Base-by-base conservation (phyloP, 352 stramenopile genomes). In the Phytophthora megakarya region DNA sequence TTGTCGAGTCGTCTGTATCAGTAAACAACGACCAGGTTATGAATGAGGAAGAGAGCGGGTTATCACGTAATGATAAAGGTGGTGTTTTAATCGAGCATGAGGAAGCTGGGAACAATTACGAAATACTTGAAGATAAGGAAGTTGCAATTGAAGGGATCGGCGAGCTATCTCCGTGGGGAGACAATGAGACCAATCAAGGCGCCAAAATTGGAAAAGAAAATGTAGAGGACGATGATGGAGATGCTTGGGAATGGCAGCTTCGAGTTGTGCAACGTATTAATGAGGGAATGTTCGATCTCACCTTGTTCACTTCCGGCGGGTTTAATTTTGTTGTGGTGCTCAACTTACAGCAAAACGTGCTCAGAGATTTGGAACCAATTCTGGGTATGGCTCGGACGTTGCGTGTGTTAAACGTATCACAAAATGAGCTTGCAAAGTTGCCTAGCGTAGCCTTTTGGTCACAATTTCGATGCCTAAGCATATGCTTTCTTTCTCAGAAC, bases 401-500 rank as follows among this genome's bases (percentile, higher is more conserved):
- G 10, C 79, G 75, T 0, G 65, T 86, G 9, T 63, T 92, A n/a
- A 90, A 93, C 26, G 61, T 81, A 5, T 71, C 75, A 7, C 72
- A 77, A 18, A 92, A 94, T 22, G 67, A 68, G 15, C 67, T 94
- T 19, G 51, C 56, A 10, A 69, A 67, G 30, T 65, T 94, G 1
- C 83, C 83, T 6, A 50, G n/a, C 5, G 32, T 51, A 5, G 26
- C 56, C 2, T 92, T 91, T 46, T 94, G 85, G 85, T 12, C 28
- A 3, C 51, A 67, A 12, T 93, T 92, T 38, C 43, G 58, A 33
- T 54, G 56, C 3, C 45, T 93, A 18, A 72, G 71, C 13, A 40
- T 91, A 16, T 78, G 80, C 16, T 90, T 93, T 35, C 74, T 93
- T 10, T 74, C 73, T 25, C 65, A 80, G 10, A 93, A 93, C 46